Evolutionary conservation across 805 yeast genomes (phyloP), one percentile per base, ranked within the genome.

Genomic region (Ogataea degrootiae): DNA sequence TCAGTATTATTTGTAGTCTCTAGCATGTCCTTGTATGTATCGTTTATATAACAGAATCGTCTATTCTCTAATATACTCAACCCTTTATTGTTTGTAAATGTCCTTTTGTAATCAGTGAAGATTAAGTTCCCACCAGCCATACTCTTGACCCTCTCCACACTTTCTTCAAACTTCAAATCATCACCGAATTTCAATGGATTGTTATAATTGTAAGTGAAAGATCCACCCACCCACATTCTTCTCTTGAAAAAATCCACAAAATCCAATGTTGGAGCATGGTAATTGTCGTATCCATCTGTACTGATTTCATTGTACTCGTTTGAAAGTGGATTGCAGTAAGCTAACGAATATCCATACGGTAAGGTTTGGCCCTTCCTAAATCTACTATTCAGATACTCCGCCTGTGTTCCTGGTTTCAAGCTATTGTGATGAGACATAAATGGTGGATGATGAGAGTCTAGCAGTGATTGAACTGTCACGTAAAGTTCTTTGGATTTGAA

Each of bases 221-320:
- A 64, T 2, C 97, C 97, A 33, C 83, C 79, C 0, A 77, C 81
- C 97, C 97, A 90, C 79, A 91, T 74, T 22, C 97, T 70, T 50
- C 92, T 66, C 33, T 63, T 67, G 56, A 75, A 85, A 19, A 66
- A 65, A 31, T 62, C 55, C 5, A 35, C 42, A 4, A 43, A 33
- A 0, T 46, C 50, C 3, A 53, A 48, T 0, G 64, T 57, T 0
- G 95, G 96, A 0, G 90, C 80, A 49, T 86, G 94, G 55, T 85
- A 79, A 41, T 82, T 73, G 53, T 86, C 95, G 65, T 88, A 90
- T 1, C 97, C 96, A 63, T 90, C 97, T 1, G 55, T 42, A 2
- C 85, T 82, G 17, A 88, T 60, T 3, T 65, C 64, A 0, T 53
- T 41, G 4, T n/a, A 21, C 45, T 77, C 83, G 36, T 66, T 62